Conservation (phyloP, 2,329 filamentous ascomycete genomes). For the Coniella vitis region DNA sequence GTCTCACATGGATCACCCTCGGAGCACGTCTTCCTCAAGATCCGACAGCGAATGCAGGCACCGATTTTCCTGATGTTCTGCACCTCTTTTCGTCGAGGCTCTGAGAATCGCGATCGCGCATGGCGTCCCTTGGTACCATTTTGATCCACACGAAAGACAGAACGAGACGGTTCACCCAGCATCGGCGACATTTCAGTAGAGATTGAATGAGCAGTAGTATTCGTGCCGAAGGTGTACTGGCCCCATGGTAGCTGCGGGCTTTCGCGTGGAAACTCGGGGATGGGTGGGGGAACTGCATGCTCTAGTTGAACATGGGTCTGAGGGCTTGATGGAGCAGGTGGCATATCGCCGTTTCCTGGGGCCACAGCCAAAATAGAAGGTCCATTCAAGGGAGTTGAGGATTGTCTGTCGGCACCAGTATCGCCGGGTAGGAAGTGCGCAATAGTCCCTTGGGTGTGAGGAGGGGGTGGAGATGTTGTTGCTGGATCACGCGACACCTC, state of each 20-base stretch:
- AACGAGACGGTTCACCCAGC: constrained; percentile 10
- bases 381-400: constrained; percentile 7
- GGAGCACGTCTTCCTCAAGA: constrained; percentile 61
- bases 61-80: constrained; percentile 59
- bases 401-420: neutral
- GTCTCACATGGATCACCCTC: constrained; percentile 56
- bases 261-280: neutral
- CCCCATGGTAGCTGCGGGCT: constrained; percentile 40
- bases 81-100: constrained; percentile 55
- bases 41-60: constrained; percentile 59
- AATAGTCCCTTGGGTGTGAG: neutral
- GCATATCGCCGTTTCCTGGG: constrained; percentile 9
- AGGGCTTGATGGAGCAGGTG: neutral
- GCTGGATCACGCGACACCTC: constrained; percentile 10
- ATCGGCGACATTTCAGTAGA: constrained; percentile 4
- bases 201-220: constrained; percentile 14
- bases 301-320: neutral
- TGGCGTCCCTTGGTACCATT: constrained; percentile 44
- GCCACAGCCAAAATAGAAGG: constrained; percentile 19
- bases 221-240: constrained; percentile 44
- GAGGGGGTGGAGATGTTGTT: constrained; percentile 14
- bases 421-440: constrained; percentile 2
- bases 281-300: neutral
- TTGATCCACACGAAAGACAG: constrained; percentile 48
- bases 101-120: constrained; percentile 50